These are phyloP conservation scores for Orbilia quercus DNA, from an alignment of 2,329 filamentous ascomycete genomes.

Conservation along the genomic window DNA sequence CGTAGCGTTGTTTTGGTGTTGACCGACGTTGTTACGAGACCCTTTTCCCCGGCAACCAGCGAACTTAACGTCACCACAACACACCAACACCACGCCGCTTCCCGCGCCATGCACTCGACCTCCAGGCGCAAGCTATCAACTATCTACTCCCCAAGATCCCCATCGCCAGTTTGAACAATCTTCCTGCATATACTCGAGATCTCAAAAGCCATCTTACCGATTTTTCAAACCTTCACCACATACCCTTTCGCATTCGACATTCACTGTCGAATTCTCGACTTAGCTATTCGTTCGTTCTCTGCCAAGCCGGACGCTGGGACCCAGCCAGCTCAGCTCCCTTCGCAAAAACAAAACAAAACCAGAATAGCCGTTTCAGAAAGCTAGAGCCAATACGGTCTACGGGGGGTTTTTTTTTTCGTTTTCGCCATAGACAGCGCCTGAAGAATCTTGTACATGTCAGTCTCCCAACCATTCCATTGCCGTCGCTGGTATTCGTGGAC, in stretches of 20 bases:
- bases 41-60: slow-evolving; percentile 43
- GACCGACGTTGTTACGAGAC: slow-evolving; percentile 18
- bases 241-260: slow-evolving; percentile 7
- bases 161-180: slow-evolving; percentile 1
- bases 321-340: slow-evolving; percentile 31
- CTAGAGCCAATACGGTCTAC: slow-evolving; percentile 2
- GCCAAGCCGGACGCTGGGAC: slow-evolving; percentile 44
- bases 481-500: not conserved
- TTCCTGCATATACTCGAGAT: not conserved
- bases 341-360: slow-evolving; percentile 11
- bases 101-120: slow-evolving; percentile 2
- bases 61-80: slow-evolving; percentile 46
- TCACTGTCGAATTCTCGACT: slow-evolving; percentile 19
- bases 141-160: not conserved
- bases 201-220: not conserved
- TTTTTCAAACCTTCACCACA: not conserved
- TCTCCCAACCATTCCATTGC: not conserved
- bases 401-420: slow-evolving; percentile 9
- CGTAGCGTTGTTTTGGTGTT: slow-evolving; percentile 19
- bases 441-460: slow-evolving; percentile 24
- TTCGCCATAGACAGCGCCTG: not conserved
- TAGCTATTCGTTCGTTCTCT: slow-evolving; percentile 13
- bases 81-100: slow-evolving; percentile 15
- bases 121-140: slow-evolving; percentile 2
- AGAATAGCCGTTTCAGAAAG: slow-evolving; percentile 13